Conservation (phyloP, 2,329 filamentous ascomycete species). For the Akanthomyces uredinophilus region DNA sequence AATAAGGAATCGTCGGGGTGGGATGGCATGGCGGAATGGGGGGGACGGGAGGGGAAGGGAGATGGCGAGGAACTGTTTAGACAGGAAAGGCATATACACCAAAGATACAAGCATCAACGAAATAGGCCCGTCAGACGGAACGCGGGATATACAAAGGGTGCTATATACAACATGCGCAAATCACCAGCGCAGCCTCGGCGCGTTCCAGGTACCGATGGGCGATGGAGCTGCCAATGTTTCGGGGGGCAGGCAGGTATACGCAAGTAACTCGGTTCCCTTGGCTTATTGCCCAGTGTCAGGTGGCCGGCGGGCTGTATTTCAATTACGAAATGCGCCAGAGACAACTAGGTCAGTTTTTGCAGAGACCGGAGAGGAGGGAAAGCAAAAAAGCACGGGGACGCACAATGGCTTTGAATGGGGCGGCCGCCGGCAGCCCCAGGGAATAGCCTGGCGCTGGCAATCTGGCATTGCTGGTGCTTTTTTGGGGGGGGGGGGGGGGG, state of each 20-base stretch:
- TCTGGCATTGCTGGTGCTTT: not conserved
- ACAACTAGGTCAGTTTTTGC: too few relatives aligned
- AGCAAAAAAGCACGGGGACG: not conserved
- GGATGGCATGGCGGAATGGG: not conserved
- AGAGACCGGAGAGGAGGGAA: too few relatives aligned
- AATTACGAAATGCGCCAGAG: not conserved
- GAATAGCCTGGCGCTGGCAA: not conserved
- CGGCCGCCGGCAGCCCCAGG: not conserved
- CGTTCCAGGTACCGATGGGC: constrained; percentile 4
- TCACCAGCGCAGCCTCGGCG: not conserved
- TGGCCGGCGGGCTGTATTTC: not conserved
- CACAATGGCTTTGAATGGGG: not conserved
- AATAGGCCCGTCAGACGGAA: not conserved
- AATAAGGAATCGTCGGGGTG: constrained; percentile 6
- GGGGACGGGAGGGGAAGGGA: not conserved
- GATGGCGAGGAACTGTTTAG: not conserved
- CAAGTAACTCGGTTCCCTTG: not conserved
- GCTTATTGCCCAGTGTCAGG: not conserved
- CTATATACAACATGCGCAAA: not conserved
- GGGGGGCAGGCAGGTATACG: not conserved
- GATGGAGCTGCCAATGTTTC: not conserved
- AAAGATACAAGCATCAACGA: constrained; percentile 13
- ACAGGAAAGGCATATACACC: constrained; percentile 10
- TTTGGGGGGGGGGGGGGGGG: not conserved
- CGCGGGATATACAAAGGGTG: constrained; percentile 7